These are phyloP conservation scores for Lactifluus rugatus DNA, from an alignment of 768 basidiomycete species.

Conservation along the genomic window DNA sequence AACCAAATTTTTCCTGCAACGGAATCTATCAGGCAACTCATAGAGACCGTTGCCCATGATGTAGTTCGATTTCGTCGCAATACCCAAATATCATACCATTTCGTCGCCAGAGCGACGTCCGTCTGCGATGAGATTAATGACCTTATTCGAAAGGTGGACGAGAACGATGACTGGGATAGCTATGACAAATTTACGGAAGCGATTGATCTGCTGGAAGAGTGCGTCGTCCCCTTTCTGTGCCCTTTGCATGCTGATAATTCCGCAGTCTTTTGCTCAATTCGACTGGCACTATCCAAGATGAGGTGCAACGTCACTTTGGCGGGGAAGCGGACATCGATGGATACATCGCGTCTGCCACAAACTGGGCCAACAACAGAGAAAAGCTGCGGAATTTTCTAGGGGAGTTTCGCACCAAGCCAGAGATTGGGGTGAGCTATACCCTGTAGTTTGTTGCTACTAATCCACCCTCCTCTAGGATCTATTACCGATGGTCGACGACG, in stretches of 20 bases:
- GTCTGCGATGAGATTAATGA: conserved; percentile 13
- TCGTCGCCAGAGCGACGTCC: conserved; percentile 10
- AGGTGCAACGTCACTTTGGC: conserved; percentile 4
- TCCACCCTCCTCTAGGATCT: not conserved
- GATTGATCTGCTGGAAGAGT: conserved; percentile 13
- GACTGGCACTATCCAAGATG: conserved; percentile 3
- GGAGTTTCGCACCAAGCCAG: not conserved
- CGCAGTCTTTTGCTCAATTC: conserved; percentile 5
- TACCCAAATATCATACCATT: conserved; percentile 16
- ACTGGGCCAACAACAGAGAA: conserved; percentile 7
- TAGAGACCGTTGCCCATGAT: conserved; percentile 12
- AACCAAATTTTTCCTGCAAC: conserved; percentile 14
- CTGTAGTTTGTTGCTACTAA: not conserved
- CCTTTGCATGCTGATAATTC: not conserved
- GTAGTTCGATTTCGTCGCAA: conserved; percentile 18
- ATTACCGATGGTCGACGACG: not conserved
- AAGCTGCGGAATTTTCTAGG: not conserved
- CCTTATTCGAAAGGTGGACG: conserved; percentile 10
- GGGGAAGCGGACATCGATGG: conserved; percentile 7
- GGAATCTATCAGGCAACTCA: conserved; percentile 13
- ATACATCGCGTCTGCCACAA: conserved; percentile 4
- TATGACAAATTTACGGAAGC: conserved; percentile 16
- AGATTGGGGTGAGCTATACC: not conserved
- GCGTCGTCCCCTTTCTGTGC: not conserved
- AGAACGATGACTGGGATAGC: conserved; percentile 16